Evolutionary conservation across 352 stramenopile genomes (phyloP).

Genomic region (Saprolegnia diclina): DNA sequence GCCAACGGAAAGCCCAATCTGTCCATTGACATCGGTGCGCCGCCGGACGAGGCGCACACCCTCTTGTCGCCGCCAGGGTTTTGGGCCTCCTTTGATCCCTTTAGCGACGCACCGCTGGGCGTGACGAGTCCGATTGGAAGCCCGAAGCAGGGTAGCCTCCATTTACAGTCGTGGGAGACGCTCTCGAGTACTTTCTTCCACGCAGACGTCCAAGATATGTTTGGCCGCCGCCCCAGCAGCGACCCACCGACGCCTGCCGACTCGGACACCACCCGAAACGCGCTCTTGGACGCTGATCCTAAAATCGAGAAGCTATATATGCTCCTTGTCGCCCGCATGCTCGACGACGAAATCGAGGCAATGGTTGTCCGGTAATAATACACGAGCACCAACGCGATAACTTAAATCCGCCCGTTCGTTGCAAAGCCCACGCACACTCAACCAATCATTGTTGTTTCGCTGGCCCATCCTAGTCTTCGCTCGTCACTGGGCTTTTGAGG

Average conservation of each 20-base stretch:
- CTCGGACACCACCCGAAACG: slow-evolving; percentile 35
- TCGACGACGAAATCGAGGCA: slow-evolving; percentile 60
- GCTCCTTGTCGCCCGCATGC: slow-evolving; percentile 46
- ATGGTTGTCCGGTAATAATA: slow-evolving; percentile 6
- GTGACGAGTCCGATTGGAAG: background rate
- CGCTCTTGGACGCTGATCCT: slow-evolving; percentile 47
- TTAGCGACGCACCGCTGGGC: background rate
- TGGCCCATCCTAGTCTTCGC: background rate
- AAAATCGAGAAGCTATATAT: slow-evolving; percentile 76
- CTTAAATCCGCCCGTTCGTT: no score
- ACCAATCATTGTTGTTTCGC: background rate
- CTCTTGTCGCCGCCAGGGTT: slow-evolving; percentile 12
- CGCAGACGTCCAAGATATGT: slow-evolving; percentile 26
- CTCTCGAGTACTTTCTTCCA: slow-evolving; percentile 7
- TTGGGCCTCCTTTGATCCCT: slow-evolving; percentile 17
- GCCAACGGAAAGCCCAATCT: background rate
- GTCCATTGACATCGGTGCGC: slow-evolving; percentile 1
- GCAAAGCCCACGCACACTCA: no score
- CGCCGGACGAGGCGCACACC: background rate
- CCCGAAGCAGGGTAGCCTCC: background rate
- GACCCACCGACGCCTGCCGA: slow-evolving; percentile 24
- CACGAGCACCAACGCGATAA: background rate
- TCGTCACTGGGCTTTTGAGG: background rate
- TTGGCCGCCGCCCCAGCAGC: background rate
- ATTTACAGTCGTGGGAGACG: slow-evolving; percentile 8